Percentiles rank a stretch among this genome's conserved stretches.
These are phyloP conservation scores for Syncephalis fuscata DNA, from an alignment of 371 early-diverging fungal genomes.

Conservation along the genomic window DNA sequence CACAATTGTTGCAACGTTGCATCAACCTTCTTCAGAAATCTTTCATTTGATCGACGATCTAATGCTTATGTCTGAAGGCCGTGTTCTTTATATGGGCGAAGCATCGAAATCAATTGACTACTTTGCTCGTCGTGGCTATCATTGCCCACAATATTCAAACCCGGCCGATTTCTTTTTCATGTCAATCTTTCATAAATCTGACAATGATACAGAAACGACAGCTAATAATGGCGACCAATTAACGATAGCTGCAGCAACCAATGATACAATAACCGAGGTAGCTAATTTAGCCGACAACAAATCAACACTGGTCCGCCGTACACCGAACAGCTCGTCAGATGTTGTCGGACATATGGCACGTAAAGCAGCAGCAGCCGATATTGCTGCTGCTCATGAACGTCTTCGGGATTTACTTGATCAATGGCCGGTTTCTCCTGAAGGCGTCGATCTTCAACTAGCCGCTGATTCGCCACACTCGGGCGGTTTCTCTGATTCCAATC, in stretches of 20 bases:
- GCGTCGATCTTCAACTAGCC: neutral
- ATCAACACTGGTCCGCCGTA: no score
- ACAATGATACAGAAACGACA: no score
- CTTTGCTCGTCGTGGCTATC: neutral
- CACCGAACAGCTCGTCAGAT: neutral
- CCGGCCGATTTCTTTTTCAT: neutral
- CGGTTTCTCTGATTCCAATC: neutral
- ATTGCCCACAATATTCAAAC: neutral
- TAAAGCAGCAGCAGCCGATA: neutral
- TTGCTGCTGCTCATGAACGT: neutral
- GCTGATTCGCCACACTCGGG: neutral
- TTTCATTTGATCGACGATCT: constrained; percentile 24
- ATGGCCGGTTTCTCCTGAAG: neutral
- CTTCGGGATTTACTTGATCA: neutral
- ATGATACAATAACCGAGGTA: no score
- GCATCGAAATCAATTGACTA: neutral
- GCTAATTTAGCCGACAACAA: no score
- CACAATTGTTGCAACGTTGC: constrained; percentile 27
- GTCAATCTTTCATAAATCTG: neutral
- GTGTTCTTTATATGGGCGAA: neutral
- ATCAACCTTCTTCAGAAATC: constrained; percentile 24
- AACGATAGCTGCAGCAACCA: no score
- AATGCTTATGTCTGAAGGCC: constrained; percentile 14
- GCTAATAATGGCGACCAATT: no score
- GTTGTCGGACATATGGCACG: neutral